These are phyloP conservation scores for Aureobasidium pullulans DNA, from an alignment of 2,329 filamentous ascomycete genomes.

Conservation along the genomic window DNA sequence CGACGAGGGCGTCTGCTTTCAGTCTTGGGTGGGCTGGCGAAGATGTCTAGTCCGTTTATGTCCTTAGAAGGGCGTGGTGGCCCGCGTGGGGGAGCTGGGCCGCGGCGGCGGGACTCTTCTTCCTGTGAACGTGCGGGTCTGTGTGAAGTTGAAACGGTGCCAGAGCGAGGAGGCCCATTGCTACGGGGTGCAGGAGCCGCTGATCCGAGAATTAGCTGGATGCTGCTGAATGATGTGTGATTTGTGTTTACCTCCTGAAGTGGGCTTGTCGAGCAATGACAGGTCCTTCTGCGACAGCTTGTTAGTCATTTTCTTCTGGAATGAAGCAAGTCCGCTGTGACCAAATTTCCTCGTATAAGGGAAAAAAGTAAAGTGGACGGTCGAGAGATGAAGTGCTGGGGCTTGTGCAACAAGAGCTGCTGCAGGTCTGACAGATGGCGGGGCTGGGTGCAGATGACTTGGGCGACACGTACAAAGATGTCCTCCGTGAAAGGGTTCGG, in stretches of 20 bases:
- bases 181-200: constrained; percentile 15
- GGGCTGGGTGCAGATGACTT: background rate
- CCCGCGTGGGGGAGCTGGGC: constrained; percentile 31
- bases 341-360: background rate
- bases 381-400: background rate
- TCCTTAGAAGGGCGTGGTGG: constrained; percentile 26
- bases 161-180: constrained; percentile 28
- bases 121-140: constrained; percentile 61
- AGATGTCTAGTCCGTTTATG: constrained; percentile 33
- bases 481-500: constrained; percentile 52
- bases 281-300: constrained; percentile 54
- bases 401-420: constrained; percentile 4
- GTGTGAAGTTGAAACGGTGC: constrained; percentile 44
- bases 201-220: constrained; percentile 30
- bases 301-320: background rate
- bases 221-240: background rate
- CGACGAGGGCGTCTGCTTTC: constrained; percentile 52
- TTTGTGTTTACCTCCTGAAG: constrained; percentile 30
- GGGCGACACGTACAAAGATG: constrained; percentile 62
- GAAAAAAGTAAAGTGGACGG: background rate
- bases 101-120: constrained; percentile 51
- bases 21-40: constrained; percentile 37
- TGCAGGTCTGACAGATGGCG: background rate
- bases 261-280: constrained; percentile 54
- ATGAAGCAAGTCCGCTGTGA: background rate